These are phyloP conservation scores for Carex parvula DNA, from an alignment of 176 grass and related monocot genomes.

Conservation along the genomic window DNA sequence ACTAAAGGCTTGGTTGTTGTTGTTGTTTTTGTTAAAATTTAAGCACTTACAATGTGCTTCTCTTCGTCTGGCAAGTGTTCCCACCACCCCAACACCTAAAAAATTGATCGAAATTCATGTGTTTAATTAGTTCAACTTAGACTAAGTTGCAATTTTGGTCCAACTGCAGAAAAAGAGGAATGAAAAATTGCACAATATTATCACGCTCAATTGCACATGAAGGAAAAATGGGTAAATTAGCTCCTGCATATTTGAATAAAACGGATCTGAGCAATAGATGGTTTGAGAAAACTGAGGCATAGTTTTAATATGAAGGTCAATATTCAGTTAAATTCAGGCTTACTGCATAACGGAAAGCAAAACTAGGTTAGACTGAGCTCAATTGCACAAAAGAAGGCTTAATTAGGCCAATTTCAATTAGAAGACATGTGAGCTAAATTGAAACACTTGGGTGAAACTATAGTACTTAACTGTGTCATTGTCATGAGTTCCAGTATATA, in stretches of 20 bases:
- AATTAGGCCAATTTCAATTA: neutral
- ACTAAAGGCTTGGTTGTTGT: too few species aligned
- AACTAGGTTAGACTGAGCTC: neutral
- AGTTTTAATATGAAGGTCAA: neutral
- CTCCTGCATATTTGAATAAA: neutral
- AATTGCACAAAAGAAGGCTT: neutral
- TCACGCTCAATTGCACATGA: neutral
- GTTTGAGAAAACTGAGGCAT: neutral
- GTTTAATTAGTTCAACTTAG: neutral
- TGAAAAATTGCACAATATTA: neutral
- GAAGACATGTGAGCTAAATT: neutral
- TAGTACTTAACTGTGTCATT: slow-evolving; percentile 72
- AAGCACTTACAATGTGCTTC: slow-evolving; percentile 51
- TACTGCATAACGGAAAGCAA: neutral
- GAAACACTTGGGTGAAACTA: neutral
- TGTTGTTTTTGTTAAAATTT: neutral
- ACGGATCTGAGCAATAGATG: neutral
- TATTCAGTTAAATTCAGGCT: neutral
- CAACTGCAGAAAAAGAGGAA: neutral
- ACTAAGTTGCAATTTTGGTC: neutral
- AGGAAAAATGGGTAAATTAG: neutral
- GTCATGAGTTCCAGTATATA: slow-evolving; percentile 97
- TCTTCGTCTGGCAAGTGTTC: slow-evolving; percentile 53
- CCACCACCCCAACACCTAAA: slow-evolving; percentile 85
- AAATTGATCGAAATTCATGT: slow-evolving; percentile 8